These are phyloP conservation scores for Crithidia mellificae DNA, from an alignment of 208 protist species.

Conservation along the genomic window DNA sequence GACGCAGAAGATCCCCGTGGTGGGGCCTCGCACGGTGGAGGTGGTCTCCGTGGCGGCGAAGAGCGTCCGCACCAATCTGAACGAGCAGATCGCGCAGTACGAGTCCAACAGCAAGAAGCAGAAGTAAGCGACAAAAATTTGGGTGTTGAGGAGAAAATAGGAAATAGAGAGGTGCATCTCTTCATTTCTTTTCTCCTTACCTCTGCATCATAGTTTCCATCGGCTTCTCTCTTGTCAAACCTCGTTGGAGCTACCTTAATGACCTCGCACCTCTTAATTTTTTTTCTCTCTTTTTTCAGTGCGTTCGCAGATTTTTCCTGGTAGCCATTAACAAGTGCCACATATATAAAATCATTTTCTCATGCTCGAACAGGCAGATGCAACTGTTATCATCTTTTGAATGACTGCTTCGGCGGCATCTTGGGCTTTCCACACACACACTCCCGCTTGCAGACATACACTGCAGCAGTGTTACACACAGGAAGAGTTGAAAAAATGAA, in stretches of 20 bases:
- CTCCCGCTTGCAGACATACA: background rate
- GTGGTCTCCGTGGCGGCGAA: slow-evolving; percentile 27
- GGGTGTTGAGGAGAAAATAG: background rate
- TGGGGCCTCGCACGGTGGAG: slow-evolving; percentile 34
- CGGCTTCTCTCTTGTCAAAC: too few relatives aligned
- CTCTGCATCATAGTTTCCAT: too few relatives aligned
- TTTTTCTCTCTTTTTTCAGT: background rate
- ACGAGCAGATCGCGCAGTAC: slow-evolving; percentile 31
- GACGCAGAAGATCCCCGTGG: slow-evolving; percentile 35
- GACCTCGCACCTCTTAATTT: too few relatives aligned
- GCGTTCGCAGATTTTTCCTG: background rate
- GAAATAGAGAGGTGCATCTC: background rate
- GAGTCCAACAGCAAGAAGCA: slow-evolving; percentile 25
- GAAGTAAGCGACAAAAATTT: slow-evolving; percentile 3
- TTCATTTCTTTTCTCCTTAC: background rate
- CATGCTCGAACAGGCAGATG: background rate
- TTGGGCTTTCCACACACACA: background rate
- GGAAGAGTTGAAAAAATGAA: background rate
- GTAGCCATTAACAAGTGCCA: background rate
- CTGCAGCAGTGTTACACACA: background rate
- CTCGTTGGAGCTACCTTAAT: too few relatives aligned
- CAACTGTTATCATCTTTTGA: background rate
- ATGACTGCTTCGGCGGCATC: background rate
- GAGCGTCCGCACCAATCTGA: slow-evolving; percentile 37
- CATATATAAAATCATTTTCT: background rate